Conservation (phyloP, 495 filamentous ascomycete species). For the Aspergillus ostianus region DNA sequence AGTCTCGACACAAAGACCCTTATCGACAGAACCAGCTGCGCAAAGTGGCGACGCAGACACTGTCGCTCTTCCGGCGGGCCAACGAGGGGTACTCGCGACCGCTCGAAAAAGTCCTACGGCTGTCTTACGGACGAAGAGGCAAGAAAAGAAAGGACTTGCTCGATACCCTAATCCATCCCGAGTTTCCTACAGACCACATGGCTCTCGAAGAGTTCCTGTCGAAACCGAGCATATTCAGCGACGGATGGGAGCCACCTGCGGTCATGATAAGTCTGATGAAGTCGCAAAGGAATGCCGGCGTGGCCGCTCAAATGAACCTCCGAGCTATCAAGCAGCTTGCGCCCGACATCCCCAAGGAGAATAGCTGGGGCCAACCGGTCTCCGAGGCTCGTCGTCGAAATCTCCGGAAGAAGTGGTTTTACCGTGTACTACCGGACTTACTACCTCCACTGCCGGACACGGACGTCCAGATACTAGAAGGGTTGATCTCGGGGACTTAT, state of each 20-base stretch:
- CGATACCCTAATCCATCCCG: conserved; percentile 39
- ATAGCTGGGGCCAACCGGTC: conserved; percentile 63
- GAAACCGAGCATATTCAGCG: conserved; percentile 20
- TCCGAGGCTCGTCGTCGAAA: conserved; percentile 52
- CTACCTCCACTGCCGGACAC: conserved; percentile 68
- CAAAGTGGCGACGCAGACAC: conserved; percentile 22
- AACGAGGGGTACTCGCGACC: conserved; percentile 62
- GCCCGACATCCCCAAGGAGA: conserved; percentile 56
- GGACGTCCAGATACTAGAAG: conserved; percentile 63
- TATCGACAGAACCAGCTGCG: conserved; percentile 18
- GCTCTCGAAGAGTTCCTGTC: conserved; percentile 23
- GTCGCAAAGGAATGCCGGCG: conserved; percentile 33
- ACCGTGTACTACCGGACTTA: conserved; percentile 48
- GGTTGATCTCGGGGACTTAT: conserved; percentile 52
- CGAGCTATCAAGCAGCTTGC: conserved; percentile 37
- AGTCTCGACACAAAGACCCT: conserved; percentile 7
- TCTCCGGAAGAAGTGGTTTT: conserved; percentile 61
- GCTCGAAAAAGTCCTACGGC: conserved; percentile 61
- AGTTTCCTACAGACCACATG: conserved; percentile 32
- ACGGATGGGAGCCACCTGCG: conserved; percentile 37
- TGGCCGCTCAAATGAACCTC: conserved; percentile 20
- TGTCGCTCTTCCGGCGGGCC: conserved; percentile 51
- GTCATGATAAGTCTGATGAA: conserved; percentile 34
- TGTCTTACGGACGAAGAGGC: conserved; percentile 74
- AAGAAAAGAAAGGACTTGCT: conserved; percentile 64